phyloP scores from a whole-genome alignment of 805 yeast species.

The Ascoidea asiatica region DNA sequence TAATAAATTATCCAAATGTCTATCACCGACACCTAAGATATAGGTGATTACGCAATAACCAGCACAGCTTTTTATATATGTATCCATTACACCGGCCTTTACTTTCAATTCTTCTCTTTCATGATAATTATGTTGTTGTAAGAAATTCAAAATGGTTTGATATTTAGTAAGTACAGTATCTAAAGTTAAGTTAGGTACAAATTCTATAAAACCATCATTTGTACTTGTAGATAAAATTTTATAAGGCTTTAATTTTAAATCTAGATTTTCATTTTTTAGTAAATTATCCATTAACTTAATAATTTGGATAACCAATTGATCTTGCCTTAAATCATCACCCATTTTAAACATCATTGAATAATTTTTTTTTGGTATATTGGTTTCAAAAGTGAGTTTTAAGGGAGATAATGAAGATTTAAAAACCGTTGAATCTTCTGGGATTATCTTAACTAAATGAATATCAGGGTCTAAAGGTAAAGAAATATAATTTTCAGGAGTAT shows the following conservation, averaged over 20 bases:
- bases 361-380: slow-evolving; percentile 27
- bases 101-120: slow-evolving; percentile 20
- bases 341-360: slow-evolving; percentile 87
- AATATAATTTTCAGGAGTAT: slow-evolving; percentile 40
- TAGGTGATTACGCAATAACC: slow-evolving; percentile 97
- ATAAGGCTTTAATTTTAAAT: slow-evolving; percentile 78
- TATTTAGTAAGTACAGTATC: slow-evolving; percentile 62
- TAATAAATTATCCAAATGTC: slow-evolving; percentile 85
- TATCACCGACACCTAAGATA: slow-evolving; percentile 89
- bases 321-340: slow-evolving; percentile 94
- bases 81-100: slow-evolving; percentile 49
- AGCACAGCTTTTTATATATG: slow-evolving; percentile 88
- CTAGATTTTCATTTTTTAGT: slow-evolving; percentile 78
- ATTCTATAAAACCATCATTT: slow-evolving; percentile 85
- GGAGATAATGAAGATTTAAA: slow-evolving; percentile 91
- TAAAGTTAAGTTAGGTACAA: slow-evolving; percentile 84
- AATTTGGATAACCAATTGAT: slow-evolving; percentile 91
- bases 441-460: slow-evolving; percentile 55
- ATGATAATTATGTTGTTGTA: slow-evolving; percentile 56
- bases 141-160: slow-evolving; percentile 64
- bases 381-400: slow-evolving; percentile 63
- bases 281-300: slow-evolving; percentile 84
- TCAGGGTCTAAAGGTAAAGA: slow-evolving; percentile 78
- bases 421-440: slow-evolving; percentile 70
- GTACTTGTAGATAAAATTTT: slow-evolving; percentile 84